A percentile compares a stretch with the other conserved stretches of the same genome.
phyloP scores from a whole-genome alignment of 495 filamentous ascomycete genomes.

The Podospora sp. region DNA sequence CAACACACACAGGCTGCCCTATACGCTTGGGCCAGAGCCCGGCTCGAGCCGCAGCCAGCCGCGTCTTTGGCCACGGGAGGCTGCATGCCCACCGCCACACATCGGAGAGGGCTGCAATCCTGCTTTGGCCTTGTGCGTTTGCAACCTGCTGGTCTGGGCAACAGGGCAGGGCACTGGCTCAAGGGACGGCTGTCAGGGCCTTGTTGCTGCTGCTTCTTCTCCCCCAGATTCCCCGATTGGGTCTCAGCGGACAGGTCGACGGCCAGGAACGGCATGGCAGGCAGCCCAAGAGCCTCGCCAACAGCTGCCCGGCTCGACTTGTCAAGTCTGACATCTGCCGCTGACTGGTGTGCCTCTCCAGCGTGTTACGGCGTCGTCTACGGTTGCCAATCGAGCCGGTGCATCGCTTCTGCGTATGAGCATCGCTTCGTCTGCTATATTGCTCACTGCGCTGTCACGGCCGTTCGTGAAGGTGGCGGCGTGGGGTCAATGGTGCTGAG shows the following conservation, averaged over 20 bases:
- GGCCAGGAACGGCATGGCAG: constrained; percentile 12
- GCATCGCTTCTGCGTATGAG: neutral
- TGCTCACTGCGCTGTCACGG: neutral
- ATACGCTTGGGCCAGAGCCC: constrained; percentile 24
- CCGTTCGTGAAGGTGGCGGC: neutral
- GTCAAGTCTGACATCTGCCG: constrained; percentile 29
- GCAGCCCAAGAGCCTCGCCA: neutral
- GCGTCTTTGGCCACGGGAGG: constrained; percentile 33
- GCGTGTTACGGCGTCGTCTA: constrained; percentile 1
- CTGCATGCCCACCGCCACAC: constrained; percentile 36
- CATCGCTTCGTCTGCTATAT: neutral
- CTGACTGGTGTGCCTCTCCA: neutral
- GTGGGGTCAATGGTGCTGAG: neutral
- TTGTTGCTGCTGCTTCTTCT: constrained; percentile 19
- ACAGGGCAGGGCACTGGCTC: neutral
- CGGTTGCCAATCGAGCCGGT: constrained; percentile 7
- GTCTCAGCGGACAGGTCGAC: constrained; percentile 5
- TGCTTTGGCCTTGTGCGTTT: constrained; percentile 22
- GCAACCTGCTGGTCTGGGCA: neutral
- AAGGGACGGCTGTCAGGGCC: constrained; percentile 15
- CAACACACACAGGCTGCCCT: constrained; percentile 21
- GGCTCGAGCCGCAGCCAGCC: constrained; percentile 35
- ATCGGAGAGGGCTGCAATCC: constrained; percentile 2
- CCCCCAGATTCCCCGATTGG: constrained; percentile 22
- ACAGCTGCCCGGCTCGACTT: constrained; percentile 20